These are phyloP conservation scores for Chlorella sp. DNA, from an alignment of 139 green algal species.

Conservation along the genomic window DNA sequence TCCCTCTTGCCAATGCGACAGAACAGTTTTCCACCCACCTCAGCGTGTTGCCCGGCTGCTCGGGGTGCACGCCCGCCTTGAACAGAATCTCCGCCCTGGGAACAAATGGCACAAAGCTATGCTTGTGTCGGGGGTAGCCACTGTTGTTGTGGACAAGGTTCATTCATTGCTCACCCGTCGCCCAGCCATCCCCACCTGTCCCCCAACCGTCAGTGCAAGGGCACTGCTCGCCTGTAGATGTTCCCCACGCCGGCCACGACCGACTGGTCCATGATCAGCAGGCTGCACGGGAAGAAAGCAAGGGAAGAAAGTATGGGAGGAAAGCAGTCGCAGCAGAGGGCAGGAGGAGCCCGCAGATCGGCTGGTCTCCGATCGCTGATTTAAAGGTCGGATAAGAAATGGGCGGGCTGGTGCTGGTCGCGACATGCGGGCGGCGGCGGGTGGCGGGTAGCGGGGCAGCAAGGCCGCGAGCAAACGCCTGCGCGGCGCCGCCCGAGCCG, in stretches of 20 bases:
- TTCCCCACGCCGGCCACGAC: slow-evolving; percentile 84
- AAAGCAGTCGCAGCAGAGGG: neutral
- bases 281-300: slow-evolving; percentile 10
- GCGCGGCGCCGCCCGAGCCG: neutral
- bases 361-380: neutral
- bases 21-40: no score
- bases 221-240: no score
- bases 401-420: neutral
- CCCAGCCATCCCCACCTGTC: no score
- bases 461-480: neutral
- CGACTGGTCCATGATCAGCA: slow-evolving; percentile 85
- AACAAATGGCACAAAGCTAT: no score
- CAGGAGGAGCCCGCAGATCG: neutral
- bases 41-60: no score
- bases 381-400: neutral
- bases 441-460: neutral
- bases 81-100: slow-evolving; percentile 72
- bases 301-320: neutral
- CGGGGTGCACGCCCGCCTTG: slow-evolving; percentile 74
- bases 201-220: no score
- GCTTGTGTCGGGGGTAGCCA: no score
- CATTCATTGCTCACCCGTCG: no score
- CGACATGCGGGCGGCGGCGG: no score
- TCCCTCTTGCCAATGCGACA: no score
- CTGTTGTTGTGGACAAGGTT: no score